Evolutionary conservation across 352 stramenopile species (phyloP), one percentile per base, ranked within the genome.

Genomic region (Phytophthora sojae): DNA sequence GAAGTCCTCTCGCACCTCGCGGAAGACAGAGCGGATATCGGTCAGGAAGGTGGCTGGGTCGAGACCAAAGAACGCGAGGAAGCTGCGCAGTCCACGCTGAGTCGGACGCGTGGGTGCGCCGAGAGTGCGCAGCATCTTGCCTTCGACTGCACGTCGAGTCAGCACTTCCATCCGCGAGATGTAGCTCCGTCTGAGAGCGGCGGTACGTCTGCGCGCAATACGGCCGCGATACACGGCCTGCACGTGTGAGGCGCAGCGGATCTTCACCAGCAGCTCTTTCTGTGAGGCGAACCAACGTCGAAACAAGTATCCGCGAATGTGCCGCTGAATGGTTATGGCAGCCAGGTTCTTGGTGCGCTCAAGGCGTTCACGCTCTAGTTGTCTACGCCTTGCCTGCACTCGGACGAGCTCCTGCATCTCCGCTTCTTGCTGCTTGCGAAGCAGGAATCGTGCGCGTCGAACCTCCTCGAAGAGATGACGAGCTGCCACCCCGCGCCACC

Each of bases 101-200:
- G 82, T 89, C 30, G 85, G 67, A 21, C 88, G 77, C 11, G 76
- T 90, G 30, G 79, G 76, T 2, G 88, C 85, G 0, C 86, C 88
- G 0, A 96, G 44, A 2, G 81, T 74, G 3, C 88, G 79, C 52
- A 96, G 53, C 11, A 88, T 53, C 35, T 83, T 86, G 3, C 86
- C 86, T 79, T 94, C 88, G 0, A 93, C 66, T 7, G 81, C 79
- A 21, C 88, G 66, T 37, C 86, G 70, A 0, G 86, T 67, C 2
- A 93, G 62, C 56, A 96, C 76, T 52, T 96, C 86, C 83, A 96
- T 92, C 1, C 88, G 82, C 1, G 85, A 92, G 35, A 94, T 79
- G 45, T 89, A 93, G 55, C 88, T 93, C 7, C 88, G 79, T 23
- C 88, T 70, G 7, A 93, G 68, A n/a, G 88, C 88, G 12, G 85